Evolutionary conservation across 371 early-diverging fungal genomes (phyloP).

Genomic region (Smittium culicis): DNA sequence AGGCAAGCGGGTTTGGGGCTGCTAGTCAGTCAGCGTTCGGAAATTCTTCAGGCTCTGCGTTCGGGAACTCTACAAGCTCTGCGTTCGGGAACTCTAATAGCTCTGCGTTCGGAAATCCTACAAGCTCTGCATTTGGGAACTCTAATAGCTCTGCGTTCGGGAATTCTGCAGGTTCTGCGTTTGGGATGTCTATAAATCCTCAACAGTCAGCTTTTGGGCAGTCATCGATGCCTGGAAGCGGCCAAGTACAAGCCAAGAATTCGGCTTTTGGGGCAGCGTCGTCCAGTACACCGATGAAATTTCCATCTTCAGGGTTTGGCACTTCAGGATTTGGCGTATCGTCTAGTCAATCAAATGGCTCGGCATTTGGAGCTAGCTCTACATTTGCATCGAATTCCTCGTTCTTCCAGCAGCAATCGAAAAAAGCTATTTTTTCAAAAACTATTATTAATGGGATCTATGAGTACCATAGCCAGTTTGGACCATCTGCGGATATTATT

Average conservation of each 20-base stretch:
- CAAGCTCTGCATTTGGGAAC: not conserved
- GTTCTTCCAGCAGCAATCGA: not conserved
- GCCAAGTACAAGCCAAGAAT: too few relatives aligned
- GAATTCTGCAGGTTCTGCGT: not conserved
- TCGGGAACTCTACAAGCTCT: not conserved
- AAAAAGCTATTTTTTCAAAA: not conserved
- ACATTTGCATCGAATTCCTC: not conserved
- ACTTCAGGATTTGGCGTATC: not conserved
- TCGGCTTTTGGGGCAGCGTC: too few relatives aligned
- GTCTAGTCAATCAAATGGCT: not conserved
- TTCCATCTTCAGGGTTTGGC: not conserved
- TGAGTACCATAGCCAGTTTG: not conserved
- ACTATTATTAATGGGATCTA: not conserved
- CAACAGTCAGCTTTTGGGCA: too few relatives aligned
- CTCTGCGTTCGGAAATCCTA: not conserved
- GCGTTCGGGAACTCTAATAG: not conserved
- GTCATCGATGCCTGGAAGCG: too few relatives aligned
- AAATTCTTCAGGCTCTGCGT: not conserved
- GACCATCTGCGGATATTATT: not conserved
- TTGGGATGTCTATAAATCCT: not conserved
- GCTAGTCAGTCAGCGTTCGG: not conserved
- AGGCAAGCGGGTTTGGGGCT: not conserved
- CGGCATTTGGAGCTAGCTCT: not conserved
- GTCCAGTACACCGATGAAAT: too few relatives aligned
- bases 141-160: not conserved